These are phyloP conservation scores for Tolypocladium ophioglossoides DNA, from an alignment of 2,329 filamentous ascomycete species.

Conservation along the genomic window DNA sequence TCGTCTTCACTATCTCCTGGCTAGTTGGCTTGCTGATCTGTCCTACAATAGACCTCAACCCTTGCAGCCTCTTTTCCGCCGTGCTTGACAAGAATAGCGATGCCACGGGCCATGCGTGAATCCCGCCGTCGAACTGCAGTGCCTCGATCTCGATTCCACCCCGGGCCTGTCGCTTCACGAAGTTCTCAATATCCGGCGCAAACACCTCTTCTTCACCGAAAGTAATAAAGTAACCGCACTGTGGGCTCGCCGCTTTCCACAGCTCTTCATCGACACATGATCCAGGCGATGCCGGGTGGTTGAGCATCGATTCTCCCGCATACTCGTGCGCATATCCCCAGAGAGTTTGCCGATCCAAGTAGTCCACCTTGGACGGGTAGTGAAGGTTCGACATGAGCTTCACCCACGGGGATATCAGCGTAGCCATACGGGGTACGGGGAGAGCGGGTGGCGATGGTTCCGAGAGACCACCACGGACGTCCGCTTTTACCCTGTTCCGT, in stretches of 20 bases:
- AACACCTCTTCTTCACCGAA: conserved; percentile 74
- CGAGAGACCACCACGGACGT: conserved; percentile 6
- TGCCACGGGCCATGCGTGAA: conserved; percentile 78
- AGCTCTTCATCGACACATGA: conserved; percentile 52
- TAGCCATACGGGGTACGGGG: conserved; percentile 40
- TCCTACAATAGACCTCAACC: conserved; percentile 31
- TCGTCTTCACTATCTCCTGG: conserved; percentile 7
- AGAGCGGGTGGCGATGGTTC: conserved; percentile 9
- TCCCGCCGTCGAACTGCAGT: conserved; percentile 52
- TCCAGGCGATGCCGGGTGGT: conserved; percentile 50
- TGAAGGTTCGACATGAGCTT: conserved; percentile 60
- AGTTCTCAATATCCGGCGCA: conserved; percentile 53
- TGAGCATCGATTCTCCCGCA: conserved; percentile 28
- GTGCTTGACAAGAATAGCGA: conserved; percentile 43
- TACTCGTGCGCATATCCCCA: conserved; percentile 64
- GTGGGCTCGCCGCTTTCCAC: conserved; percentile 59
- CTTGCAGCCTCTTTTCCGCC: conserved; percentile 38
- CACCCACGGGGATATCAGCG: conserved; percentile 74
- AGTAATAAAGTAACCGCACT: conserved; percentile 55
- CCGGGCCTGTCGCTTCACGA: conserved; percentile 45
- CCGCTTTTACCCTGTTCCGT: conserved; percentile 6
- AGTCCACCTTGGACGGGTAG: conserved; percentile 62
- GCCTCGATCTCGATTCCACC: conserved; percentile 43
- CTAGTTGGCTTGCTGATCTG: conserved; percentile 24
- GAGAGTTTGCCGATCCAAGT: conserved; percentile 55